These are phyloP conservation scores for Saccharomycopsis amapae DNA, from an alignment of 805 yeast genomes.

Conservation along the genomic window DNA sequence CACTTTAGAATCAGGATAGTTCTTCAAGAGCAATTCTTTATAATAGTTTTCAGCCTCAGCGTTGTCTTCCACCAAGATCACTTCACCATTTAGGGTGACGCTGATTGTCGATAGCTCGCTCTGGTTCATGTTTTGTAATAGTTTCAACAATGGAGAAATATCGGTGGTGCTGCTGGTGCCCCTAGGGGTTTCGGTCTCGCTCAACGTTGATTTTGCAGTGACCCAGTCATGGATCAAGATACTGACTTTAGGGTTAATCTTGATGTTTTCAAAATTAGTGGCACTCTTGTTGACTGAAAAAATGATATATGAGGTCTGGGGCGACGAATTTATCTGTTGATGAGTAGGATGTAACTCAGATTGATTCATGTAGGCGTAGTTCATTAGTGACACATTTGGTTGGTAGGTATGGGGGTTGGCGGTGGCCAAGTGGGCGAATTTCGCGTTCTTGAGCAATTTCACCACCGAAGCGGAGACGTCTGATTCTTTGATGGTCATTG, in stretches of 20 bases:
- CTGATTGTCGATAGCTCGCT: conserved; percentile 72
- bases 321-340: neutral
- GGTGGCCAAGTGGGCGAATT: conserved; percentile 81
- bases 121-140: conserved; percentile 72
- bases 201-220: conserved; percentile 37
- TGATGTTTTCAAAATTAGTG: conserved; percentile 64
- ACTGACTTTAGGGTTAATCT: conserved; percentile 69
- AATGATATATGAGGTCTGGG: conserved; percentile 52
- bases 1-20: conserved; percentile 46
- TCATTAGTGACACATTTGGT: conserved; percentile 91
- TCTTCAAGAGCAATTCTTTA: conserved; percentile 51
- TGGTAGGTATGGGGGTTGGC: conserved; percentile 46
- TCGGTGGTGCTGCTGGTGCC: conserved; percentile 26
- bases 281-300: conserved; percentile 68
- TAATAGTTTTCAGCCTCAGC: conserved; percentile 46
- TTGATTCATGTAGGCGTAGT: conserved; percentile 60
- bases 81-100: conserved; percentile 73
- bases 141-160: conserved; percentile 42
- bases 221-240: conserved; percentile 89
- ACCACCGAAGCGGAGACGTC: conserved; percentile 24
- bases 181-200: conserved; percentile 28
- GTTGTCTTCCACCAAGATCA: conserved; percentile 43
- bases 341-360: conserved; percentile 27
- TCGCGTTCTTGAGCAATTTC: conserved; percentile 48
- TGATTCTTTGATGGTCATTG: neutral